Conservation (phyloP, 208 protist species). For the Trypanosoma platydactyli region DNA sequence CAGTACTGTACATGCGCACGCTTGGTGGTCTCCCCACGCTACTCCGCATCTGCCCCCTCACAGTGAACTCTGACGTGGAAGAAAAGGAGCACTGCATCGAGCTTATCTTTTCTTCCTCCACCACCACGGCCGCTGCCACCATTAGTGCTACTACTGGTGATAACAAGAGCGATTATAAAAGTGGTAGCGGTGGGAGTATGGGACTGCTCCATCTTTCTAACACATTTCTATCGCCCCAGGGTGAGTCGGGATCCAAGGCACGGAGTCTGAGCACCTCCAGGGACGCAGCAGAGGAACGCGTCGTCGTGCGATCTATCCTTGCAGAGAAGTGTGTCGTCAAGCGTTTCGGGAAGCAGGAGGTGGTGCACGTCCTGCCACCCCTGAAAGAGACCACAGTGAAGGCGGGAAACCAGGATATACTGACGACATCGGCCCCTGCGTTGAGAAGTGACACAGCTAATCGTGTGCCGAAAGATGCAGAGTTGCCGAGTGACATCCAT, state of each 20-base stretch:
- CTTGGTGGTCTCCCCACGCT: conserved; percentile 82
- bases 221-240: too few species aligned
- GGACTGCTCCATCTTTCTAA: too few species aligned
- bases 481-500: background rate
- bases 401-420: conserved; percentile 28
- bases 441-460: conserved; percentile 16
- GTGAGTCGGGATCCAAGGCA: background rate
- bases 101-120: conserved; percentile 60
- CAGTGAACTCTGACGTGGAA: conserved; percentile 52
- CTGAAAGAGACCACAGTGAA: conserved; percentile 31
- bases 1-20: conserved; percentile 72
- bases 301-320: conserved; percentile 74
- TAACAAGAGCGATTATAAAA: too few species aligned
- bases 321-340: conserved; percentile 72
- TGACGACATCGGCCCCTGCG: conserved; percentile 3
- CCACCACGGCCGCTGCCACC: too few species aligned
- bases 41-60: conserved; percentile 64
- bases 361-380: conserved; percentile 80
- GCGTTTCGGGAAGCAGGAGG: conserved; percentile 66
- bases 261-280: conserved; percentile 12
- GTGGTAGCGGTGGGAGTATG: too few species aligned
- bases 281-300: conserved; percentile 24
- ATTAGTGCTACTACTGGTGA: too few species aligned
- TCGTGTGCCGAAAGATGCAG: conserved; percentile 2
- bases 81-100: conserved; percentile 86